Conservation (phyloP, 805 yeast species). For the Yarrowia keelungensis region DNA sequence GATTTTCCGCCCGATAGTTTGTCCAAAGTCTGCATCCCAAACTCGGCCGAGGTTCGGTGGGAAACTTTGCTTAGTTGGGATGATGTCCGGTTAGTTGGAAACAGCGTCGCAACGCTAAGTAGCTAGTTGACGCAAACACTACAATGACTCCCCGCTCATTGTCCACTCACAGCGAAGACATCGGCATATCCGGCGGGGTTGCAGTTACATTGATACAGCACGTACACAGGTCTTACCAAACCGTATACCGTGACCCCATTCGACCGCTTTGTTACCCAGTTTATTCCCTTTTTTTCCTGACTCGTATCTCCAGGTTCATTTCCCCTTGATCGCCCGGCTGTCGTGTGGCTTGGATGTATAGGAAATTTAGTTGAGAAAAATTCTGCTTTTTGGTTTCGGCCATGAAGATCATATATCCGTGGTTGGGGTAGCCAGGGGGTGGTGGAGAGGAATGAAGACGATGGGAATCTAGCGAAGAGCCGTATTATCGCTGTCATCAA, state of each 20-base stretch:
- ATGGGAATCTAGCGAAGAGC: neutral
- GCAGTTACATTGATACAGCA: neutral
- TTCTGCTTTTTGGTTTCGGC: neutral
- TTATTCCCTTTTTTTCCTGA: neutral
- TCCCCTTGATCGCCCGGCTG: constrained; percentile 31
- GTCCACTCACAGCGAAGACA: neutral
- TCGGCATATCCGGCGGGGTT: constrained; percentile 4
- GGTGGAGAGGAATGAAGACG: neutral
- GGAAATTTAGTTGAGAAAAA: neutral
- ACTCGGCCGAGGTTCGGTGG: neutral
- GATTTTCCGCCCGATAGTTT: constrained; percentile 5
- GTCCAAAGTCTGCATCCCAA: neutral
- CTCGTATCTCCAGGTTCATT: constrained; percentile 34
- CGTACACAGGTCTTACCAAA: neutral
- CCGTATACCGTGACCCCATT: neutral
- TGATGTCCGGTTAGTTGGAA: neutral
- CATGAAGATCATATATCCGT: neutral
- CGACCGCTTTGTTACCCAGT: too few relatives aligned
- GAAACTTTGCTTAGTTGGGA: constrained; percentile 9
- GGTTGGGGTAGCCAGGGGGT: neutral
- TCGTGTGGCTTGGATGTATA: constrained; percentile 24
- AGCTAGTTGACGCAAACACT: too few relatives aligned
- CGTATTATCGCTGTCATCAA: neutral
- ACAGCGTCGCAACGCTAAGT: neutral
- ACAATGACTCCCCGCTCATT: too few relatives aligned